phyloP scores from a whole-genome alignment of 805 yeast species.

The Starmera pachycereana region DNA sequence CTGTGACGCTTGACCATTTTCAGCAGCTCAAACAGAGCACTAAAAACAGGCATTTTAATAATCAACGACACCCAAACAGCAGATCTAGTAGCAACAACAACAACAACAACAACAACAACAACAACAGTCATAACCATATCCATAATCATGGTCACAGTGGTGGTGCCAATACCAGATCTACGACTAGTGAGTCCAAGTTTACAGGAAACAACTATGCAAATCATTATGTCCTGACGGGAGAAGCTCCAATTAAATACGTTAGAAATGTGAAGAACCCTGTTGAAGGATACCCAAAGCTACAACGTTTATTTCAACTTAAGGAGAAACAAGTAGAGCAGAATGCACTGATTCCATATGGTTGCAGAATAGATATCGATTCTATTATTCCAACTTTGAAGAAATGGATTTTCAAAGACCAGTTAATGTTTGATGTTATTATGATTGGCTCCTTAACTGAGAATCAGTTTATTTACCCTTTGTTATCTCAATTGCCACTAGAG shows the following conservation, averaged over 20 bases:
- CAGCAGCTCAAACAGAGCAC: neutral
- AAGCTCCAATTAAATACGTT: conserved; percentile 52
- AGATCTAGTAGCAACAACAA: conserved; percentile 1
- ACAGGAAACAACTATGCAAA: conserved; percentile 68
- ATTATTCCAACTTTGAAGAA: conserved; percentile 46
- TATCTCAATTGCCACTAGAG: conserved; percentile 60
- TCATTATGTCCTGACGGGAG: conserved; percentile 52
- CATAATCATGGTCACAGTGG: too few relatives aligned
- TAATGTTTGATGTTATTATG: conserved; percentile 85
- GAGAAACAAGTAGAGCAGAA: conserved; percentile 40
- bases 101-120: conserved; percentile 5
- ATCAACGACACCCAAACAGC: neutral
- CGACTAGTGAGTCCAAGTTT: conserved; percentile 7
- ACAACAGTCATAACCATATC: conserved; percentile 1
- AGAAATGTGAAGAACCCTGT: conserved; percentile 57
- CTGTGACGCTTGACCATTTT: conserved; percentile 2
- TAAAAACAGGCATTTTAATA: conserved; percentile 2
- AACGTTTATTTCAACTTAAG: conserved; percentile 56
- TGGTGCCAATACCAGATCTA: neutral
- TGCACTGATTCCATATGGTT: conserved; percentile 59
- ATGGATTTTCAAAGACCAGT: conserved; percentile 49
- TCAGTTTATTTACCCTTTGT: conserved; percentile 52
- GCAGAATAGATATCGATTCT: conserved; percentile 37
- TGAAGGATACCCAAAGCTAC: conserved; percentile 81
- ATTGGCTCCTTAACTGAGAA: conserved; percentile 77